Evolutionary conservation across 1,139 yeast genomes (phyloP), one percentile per base, ranked within the genome.

Genomic region (Hansenula sp.): DNA sequence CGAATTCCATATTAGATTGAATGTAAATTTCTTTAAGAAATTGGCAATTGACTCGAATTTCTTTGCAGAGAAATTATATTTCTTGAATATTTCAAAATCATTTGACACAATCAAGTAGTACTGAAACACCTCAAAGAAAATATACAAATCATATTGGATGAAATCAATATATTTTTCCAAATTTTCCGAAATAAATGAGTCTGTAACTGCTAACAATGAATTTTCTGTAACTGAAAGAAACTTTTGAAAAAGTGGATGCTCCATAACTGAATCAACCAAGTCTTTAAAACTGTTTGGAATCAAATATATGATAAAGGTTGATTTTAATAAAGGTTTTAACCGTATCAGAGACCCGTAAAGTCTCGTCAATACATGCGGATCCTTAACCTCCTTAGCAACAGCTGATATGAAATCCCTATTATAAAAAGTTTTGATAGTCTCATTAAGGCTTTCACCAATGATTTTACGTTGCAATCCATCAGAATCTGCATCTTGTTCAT

Each of bases 81-180:
- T 58, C 39, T 51, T 40, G 29, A 76, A 73, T 39, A 83, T 64
- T 53, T 84, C 95, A 19, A 68, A 62, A 56, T 88, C 96, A 44
- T 81, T 85, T 0, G 90, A 77, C 3, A 88, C 77, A 28, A 81
- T 73, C 20, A 82, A 57, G 61, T 77, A 68, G 48, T 77, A 77
- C 5, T 81, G 74, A 39, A 77, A 66, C 2, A 81, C 52, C 44
- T 79, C 82, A 39, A 79, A 64, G 28, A 74, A 62, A 3, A 73
- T 49, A 32, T 58, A 55, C 8, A 68, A 47, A 10, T 64, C 59
- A 26, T 47, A 45, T 46, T 60, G 53, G 46, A 62, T 52, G 21
- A 55, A 49, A 17, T 50, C 48, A 20, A 39, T 34, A 10, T 41
- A 45, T 35, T 33, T 42, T 13, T 20, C 44, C 56, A 47, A 48